phyloP scores from a whole-genome alignment of 257 asterid genomes.

The Solanum chiquidenum region DNA sequence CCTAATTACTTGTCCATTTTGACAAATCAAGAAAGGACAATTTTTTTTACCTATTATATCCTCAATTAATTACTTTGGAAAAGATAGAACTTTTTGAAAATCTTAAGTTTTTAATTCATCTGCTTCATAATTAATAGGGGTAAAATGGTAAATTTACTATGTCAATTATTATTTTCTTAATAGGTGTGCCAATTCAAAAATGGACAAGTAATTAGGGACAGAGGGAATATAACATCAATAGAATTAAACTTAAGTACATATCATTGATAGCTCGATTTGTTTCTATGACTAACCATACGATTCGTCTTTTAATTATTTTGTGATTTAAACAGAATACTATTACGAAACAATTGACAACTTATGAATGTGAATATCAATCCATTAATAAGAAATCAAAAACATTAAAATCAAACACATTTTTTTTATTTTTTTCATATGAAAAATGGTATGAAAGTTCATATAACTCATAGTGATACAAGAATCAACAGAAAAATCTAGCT shows the following conservation, averaged over 20 bases:
- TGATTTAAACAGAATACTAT: background rate
- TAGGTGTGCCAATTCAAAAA: too few relatives aligned
- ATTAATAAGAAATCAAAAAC: background rate
- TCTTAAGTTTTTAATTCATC: too few relatives aligned
- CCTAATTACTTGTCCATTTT: too few relatives aligned
- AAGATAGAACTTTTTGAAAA: too few relatives aligned
- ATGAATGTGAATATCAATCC: background rate
- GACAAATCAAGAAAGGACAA: too few relatives aligned
- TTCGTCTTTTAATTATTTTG: background rate
- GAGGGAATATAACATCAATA: background rate
- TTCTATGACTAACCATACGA: background rate
- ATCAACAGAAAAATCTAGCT: background rate
- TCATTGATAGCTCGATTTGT: background rate
- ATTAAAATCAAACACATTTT: background rate
- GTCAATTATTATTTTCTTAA: too few relatives aligned
- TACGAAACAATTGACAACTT: background rate
- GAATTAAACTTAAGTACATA: background rate
- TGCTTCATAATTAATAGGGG: too few relatives aligned
- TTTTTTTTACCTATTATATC: too few relatives aligned
- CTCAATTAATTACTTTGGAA: too few relatives aligned
- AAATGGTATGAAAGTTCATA: background rate
- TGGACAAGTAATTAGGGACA: too few relatives aligned
- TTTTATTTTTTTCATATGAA: background rate
- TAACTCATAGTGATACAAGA: background rate
- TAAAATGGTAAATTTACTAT: too few relatives aligned